Conservation (phyloP, 2,329 filamentous ascomycete species). For the Aureobasidium pullulans region DNA sequence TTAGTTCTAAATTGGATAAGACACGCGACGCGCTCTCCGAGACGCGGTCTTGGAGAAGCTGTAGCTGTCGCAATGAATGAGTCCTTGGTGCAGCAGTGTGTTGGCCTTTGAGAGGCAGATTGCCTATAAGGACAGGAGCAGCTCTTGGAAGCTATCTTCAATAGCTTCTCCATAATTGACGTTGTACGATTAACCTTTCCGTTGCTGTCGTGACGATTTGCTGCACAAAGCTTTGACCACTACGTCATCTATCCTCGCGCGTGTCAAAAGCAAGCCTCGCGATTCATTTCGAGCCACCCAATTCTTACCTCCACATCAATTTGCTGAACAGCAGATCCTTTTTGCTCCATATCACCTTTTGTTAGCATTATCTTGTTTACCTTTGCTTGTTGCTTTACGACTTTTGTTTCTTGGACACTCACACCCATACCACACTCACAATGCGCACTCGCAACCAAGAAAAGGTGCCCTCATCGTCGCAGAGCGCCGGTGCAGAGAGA, state of each 20-base stretch:
- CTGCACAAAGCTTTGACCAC: background rate
- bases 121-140: background rate
- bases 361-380: background rate
- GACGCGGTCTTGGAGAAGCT: background rate
- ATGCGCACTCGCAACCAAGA: slow-evolving; percentile 17
- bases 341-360: background rate
- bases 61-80: background rate
- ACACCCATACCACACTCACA: background rate
- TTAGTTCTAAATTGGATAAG: background rate
- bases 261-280: background rate
- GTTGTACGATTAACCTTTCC: background rate
- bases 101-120: background rate
- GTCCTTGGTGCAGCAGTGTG: background rate
- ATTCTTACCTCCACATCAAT: slow-evolving; percentile 6
- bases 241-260: background rate
- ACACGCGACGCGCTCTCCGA: background rate
- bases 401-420: background rate
- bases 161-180: background rate
- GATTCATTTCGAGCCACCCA: background rate
- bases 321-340: background rate
- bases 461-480: slow-evolving; percentile 12
- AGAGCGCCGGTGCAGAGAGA: background rate
- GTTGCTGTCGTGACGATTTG: background rate
- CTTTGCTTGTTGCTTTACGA: background rate
- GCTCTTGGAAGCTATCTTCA: background rate